Evolutionary conservation across 1,284 basidiomycete species (phyloP).

Genomic region (Agroathelia rolfsii): DNA sequence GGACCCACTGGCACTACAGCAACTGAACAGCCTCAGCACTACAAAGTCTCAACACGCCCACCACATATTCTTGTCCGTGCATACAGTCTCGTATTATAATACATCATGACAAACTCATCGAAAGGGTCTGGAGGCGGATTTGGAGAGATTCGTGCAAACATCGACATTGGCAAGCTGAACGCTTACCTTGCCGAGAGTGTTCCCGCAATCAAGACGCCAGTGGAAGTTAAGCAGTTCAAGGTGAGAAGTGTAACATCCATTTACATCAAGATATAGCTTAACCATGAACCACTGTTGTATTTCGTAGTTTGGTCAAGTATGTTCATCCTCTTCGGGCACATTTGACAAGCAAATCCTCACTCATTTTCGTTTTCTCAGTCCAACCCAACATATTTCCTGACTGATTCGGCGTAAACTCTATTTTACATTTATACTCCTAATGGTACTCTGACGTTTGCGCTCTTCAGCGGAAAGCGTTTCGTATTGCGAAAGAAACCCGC

Average conservation of each 20-base stretch:
- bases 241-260: conserved; percentile 32
- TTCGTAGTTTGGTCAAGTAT: conserved; percentile 70
- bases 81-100: too few relatives aligned
- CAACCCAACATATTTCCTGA: conserved; percentile 92
- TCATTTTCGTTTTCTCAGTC: conserved; percentile 39
- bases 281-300: too few relatives aligned
- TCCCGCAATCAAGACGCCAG: conserved; percentile 50
- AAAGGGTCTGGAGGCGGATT: conserved; percentile 70
- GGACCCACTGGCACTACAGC: too few relatives aligned
- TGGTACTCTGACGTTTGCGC: conserved; percentile 8
- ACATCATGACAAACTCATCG: too few relatives aligned
- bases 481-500: conserved; percentile 94
- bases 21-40: too few relatives aligned
- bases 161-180: conserved; percentile 60
- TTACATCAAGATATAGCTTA: conserved; percentile 6
- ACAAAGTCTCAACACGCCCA: too few relatives aligned
- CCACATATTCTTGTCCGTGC: too few relatives aligned
- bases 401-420: conserved; percentile 48
- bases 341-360: conserved; percentile 6
- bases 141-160: conserved; percentile 61
- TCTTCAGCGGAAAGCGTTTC: conserved; percentile 47
- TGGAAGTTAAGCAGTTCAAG: conserved; percentile 87
- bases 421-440: conserved; percentile 2
- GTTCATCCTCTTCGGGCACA: conserved; percentile 9
- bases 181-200: conserved; percentile 57